These are phyloP conservation scores for Daldinia sp. DNA, from an alignment of 2,329 filamentous ascomycete genomes.

Conservation along the genomic window DNA sequence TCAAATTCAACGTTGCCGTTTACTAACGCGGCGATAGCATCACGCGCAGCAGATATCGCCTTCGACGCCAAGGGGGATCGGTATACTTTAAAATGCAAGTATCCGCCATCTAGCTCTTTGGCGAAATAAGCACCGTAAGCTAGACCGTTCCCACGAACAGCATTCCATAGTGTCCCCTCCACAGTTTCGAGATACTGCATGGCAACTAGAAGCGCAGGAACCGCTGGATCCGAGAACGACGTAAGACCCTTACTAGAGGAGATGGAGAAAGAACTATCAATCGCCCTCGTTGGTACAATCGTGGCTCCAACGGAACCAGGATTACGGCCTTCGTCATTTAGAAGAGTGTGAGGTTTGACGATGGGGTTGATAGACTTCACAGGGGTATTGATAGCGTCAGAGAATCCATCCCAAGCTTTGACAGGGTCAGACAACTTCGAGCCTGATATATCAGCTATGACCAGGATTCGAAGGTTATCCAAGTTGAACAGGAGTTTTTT, in stretches of 20 bases:
- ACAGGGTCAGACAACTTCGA: conserved; percentile 76
- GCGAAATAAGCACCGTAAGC: conserved; percentile 88
- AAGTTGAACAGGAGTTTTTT: conserved; percentile 80
- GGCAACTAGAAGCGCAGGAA: conserved; percentile 88
- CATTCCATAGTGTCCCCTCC: conserved; percentile 93
- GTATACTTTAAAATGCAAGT: conserved; percentile 86
- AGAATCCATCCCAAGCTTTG: conserved; percentile 77
- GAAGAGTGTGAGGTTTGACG: conserved; percentile 71
- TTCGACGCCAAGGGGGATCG: conserved; percentile 89
- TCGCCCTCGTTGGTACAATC: conserved; percentile 87
- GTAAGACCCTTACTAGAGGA: conserved; percentile 77
- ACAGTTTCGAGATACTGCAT: conserved; percentile 91
- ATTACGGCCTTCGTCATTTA: conserved; percentile 76
- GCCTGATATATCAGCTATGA: conserved; percentile 77
- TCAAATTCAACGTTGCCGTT: conserved; percentile 78
- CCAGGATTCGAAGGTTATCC: conserved; percentile 84
- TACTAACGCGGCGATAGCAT: conserved; percentile 77
- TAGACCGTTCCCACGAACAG: conserved; percentile 89
- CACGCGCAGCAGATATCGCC: conserved; percentile 79
- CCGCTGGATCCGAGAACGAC: conserved; percentile 76
- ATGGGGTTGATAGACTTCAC: conserved; percentile 71
- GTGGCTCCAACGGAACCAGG: conserved; percentile 79
- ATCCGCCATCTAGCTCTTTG: conserved; percentile 79
- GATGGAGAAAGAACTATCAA: conserved; percentile 90
- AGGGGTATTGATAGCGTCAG: conserved; percentile 57